Conservation (phyloP, 129 eudicot species). For the Pittosporum tobira region DNA sequence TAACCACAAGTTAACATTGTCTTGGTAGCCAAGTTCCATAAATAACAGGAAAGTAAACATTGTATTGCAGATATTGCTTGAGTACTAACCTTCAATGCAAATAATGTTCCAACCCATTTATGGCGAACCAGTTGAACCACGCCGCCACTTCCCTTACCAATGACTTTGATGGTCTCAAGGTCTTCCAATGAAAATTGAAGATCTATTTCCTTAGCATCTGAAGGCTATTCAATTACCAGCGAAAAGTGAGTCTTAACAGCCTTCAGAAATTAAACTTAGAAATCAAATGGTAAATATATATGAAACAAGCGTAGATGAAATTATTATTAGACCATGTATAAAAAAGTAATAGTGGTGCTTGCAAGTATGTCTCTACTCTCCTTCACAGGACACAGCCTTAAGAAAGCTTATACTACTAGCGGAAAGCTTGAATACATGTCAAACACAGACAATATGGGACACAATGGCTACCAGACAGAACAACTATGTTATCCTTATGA, state of each 20-base stretch:
- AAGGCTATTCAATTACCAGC: conserved; percentile 34
- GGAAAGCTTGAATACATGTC: neutral
- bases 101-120: conserved; percentile 86
- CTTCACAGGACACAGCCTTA: neutral
- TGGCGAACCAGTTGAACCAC: conserved; percentile 97
- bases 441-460: neutral
- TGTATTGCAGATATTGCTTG: conserved; percentile 13
- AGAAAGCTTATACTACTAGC: neutral
- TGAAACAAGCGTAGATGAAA: neutral
- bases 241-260: conserved; percentile 2
- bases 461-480: neutral
- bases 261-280: neutral
- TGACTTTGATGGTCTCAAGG: conserved; percentile 89
- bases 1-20: neutral
- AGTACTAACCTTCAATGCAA: conserved; percentile 82
- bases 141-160: conserved; percentile 98
- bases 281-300: neutral
- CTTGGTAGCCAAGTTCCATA: neutral
- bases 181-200: conserved; percentile 86
- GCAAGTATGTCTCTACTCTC: neutral
- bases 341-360: neutral
- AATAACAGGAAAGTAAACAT: neutral
- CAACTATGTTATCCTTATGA: neutral
- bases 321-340: neutral
- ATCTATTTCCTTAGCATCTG: conserved; percentile 64